Conservation (phyloP, 1,284 basidiomycete species). For the Cystobasidium slooffiae region DNA sequence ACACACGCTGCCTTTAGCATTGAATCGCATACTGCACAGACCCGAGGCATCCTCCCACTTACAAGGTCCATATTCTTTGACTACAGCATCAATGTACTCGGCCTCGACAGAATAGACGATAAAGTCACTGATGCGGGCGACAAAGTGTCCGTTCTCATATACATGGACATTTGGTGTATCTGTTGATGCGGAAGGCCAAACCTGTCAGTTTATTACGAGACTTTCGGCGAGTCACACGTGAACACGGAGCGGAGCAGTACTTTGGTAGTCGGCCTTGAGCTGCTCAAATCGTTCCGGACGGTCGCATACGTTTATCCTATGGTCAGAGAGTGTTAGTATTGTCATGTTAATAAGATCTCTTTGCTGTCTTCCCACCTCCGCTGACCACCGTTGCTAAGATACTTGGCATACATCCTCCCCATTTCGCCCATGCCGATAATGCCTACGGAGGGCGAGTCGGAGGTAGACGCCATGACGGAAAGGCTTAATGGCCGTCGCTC, state of each 20-base stretch:
- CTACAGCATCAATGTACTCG: conserved; percentile 81
- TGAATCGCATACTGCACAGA: not conserved
- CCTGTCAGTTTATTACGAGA: too few relatives aligned
- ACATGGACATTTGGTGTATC: conserved; percentile 65
- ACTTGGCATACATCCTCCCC: conserved; percentile 89
- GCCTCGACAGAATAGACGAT: conserved; percentile 95
- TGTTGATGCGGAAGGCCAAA: not conserved
- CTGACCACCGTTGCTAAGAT: conserved; percentile 77
- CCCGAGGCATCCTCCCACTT: conserved; percentile 54
- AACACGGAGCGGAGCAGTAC: conserved; percentile 59
- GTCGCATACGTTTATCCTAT: conserved; percentile 90
- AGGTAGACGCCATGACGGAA: conserved; percentile 5
- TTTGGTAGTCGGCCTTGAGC: conserved; percentile 68
- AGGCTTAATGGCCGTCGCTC: too few relatives aligned
- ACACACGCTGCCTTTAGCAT: too few relatives aligned
- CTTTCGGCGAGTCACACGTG: not conserved
- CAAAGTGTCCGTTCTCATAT: conserved; percentile 76
- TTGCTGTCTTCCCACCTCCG: conserved; percentile 67
- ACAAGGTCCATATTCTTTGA: conserved; percentile 90
- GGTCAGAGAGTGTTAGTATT: not conserved
- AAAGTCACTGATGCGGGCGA: conserved; percentile 81
- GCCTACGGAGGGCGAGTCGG: conserved; percentile 50
- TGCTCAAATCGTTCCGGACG: conserved; percentile 73
- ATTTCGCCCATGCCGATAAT: conserved; percentile 67
- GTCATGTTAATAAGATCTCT: not conserved